phyloP scores from a whole-genome alignment of 2,329 filamentous ascomycete species.

The Botrytis hyacinthi region DNA sequence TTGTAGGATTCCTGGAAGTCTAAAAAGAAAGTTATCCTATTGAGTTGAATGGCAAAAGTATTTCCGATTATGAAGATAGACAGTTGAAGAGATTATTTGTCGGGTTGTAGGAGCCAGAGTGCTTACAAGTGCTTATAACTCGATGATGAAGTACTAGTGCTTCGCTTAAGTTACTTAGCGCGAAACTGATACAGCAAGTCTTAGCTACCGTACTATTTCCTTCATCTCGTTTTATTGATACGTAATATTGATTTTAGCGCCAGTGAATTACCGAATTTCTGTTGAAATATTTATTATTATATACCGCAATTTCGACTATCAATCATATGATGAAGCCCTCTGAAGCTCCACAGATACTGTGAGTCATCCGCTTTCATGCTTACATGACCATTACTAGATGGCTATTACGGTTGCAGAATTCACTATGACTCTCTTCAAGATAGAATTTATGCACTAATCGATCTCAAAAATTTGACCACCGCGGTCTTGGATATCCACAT shows the following conservation, averaged over 20 bases:
- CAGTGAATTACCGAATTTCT: not conserved
- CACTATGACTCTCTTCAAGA: fast-evolving
- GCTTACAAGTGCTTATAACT: not conserved
- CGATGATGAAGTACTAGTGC: not conserved
- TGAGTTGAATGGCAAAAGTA: not conserved
- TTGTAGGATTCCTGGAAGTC: too few relatives aligned
- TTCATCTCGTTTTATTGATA: not conserved
- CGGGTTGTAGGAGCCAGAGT: too few relatives aligned
- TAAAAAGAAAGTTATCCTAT: not conserved
- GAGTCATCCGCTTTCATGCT: too few relatives aligned
- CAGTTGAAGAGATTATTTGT: not conserved
- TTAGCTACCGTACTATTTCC: not conserved
- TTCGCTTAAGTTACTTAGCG: not conserved
- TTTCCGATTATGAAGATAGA: not conserved
- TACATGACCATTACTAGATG: too few relatives aligned
- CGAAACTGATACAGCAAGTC: not conserved
- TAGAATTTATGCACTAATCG: not conserved
- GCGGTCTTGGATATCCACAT: too few relatives aligned
- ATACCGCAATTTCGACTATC: not conserved
- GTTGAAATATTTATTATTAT: not conserved
- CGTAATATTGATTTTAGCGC: fast-evolving
- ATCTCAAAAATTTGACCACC: not conserved
- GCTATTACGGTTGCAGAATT: not conserved
- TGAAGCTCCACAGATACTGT: not conserved
- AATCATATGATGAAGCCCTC: not conserved